Base-by-base conservation (phyloP, 805 yeast species). In the Jamesozyma jinghongensis region DNA sequence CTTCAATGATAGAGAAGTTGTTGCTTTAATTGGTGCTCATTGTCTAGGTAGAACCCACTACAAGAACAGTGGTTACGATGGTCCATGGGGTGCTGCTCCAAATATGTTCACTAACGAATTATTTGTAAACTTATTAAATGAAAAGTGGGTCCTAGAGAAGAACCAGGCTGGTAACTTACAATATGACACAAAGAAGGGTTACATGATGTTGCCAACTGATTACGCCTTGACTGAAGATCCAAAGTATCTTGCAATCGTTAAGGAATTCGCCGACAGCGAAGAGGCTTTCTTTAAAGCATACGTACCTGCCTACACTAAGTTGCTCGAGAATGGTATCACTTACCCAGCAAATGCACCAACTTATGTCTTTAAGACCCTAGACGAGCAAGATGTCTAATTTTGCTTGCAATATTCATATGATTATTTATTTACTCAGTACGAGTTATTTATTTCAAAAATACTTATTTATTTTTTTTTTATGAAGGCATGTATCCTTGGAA, bases 171-270 rank as follows among this genome's bases (percentile, higher is more conserved):
- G 81, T 40, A 75, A 74, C 56, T 68, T 68, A 46, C 85, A 75
- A 68, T 81, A 71, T 61, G 75, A 72, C 49, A 82, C 79, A 55
- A 70, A 73, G 45, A 74, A 70, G 47, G 75, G 77, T 33, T 71
- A 83, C 49, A 85, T 86, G 94, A 86, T 86, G 95, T 64, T 86
- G 40, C 86, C 85, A 22, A 78, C 94, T 11, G 95, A 86, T 56
- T 70, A 78, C 71, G 77, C 85, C 13, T 64, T 83, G 34, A 56
- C 75, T n/a, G 65, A 73, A 50, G 88, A 81, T 60, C 70, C 76
- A 3, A 66, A 61, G 37, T 85, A 79, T 59, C 63, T 65, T 44
- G 61, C 65, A 41, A 77, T 80, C 74, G 88, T 81, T 13, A 71
- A 77, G 50, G 63, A 64, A 42, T 86, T 79, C 61, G 88, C 94